phyloP scores from a whole-genome alignment of 2,329 filamentous ascomycete genomes.

The Amauroascus niger region DNA sequence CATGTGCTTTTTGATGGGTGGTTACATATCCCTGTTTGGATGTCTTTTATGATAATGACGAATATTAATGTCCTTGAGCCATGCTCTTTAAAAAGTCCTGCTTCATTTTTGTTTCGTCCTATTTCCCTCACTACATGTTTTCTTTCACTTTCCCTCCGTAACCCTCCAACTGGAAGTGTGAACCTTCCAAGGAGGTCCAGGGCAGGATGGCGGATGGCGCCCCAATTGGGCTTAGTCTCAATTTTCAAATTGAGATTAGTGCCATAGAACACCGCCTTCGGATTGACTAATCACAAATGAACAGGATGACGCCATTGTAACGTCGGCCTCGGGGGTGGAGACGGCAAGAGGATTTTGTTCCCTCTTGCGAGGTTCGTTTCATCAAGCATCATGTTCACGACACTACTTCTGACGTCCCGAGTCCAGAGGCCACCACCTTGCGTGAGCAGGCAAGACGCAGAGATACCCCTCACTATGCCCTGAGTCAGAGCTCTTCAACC shows the following conservation, averaged over 20 bases:
- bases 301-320: constrained; percentile 9
- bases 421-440: neutral
- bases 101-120: too few relatives aligned
- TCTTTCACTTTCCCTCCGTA: neutral
- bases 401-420: neutral
- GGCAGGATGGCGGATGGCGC: neutral
- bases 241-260: neutral
- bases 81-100: too few relatives aligned
- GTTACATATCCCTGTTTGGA: neutral
- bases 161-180: too few relatives aligned
- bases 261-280: neutral
- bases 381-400: neutral
- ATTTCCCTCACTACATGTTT: neutral
- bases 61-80: neutral
- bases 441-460: neutral
- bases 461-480: neutral
- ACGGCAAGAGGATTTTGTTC: neutral
- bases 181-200: too few relatives aligned
- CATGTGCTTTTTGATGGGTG: neutral
- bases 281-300: neutral
- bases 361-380: neutral
- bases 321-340: neutral
- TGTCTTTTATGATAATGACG: neutral
- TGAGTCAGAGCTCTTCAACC: neutral
- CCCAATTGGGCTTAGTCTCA: neutral